Conservation (phyloP, 331 rosid genomes). For the Rhamnella rubrinervis region DNA sequence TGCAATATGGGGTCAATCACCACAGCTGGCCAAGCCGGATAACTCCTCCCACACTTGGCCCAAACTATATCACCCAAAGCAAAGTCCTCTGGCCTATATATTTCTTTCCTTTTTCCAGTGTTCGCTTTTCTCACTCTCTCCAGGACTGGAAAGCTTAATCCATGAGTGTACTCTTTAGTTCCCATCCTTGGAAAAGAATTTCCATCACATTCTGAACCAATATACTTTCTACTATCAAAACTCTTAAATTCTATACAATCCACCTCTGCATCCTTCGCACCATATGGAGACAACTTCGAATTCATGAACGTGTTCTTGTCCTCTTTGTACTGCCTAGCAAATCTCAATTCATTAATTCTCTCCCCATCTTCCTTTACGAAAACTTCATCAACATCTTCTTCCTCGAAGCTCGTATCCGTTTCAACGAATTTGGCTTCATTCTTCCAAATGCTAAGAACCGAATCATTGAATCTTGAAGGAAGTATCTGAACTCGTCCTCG, state of each 20-base stretch:
- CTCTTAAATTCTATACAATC: slow-evolving; percentile 22
- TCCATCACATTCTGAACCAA: slow-evolving; percentile 25
- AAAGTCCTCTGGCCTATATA: slow-evolving; percentile 77
- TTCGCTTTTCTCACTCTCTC: slow-evolving; percentile 29
- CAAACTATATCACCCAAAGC: slow-evolving; percentile 90
- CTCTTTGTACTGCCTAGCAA: slow-evolving; percentile 29
- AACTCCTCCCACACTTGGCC: slow-evolving; percentile 95
- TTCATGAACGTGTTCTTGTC: slow-evolving; percentile 29
- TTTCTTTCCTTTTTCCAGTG: slow-evolving; percentile 50
- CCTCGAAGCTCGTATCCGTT: slow-evolving; percentile 39
- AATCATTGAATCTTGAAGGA: slow-evolving; percentile 72
- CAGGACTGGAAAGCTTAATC: slow-evolving; percentile 39
- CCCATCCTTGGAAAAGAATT: slow-evolving; percentile 26
- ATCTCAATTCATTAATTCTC: slow-evolving; percentile 28
- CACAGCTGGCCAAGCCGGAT: slow-evolving; percentile 95
- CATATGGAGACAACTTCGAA: slow-evolving; percentile 26
- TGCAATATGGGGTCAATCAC: slow-evolving; percentile 82
- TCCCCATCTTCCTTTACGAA: slow-evolving; percentile 31
- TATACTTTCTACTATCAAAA: slow-evolving; percentile 21
- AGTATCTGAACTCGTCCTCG: slow-evolving; percentile 68
- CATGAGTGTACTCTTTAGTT: slow-evolving; percentile 37
- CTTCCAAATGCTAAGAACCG: slow-evolving; percentile 57
- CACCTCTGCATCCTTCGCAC: slow-evolving; percentile 27
- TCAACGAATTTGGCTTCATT: slow-evolving; percentile 34
- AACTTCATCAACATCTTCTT: slow-evolving; percentile 37